These are phyloP conservation scores for Rhizopogon rudus DNA, from an alignment of 768 basidiomycete species.

Conservation along the genomic window DNA sequence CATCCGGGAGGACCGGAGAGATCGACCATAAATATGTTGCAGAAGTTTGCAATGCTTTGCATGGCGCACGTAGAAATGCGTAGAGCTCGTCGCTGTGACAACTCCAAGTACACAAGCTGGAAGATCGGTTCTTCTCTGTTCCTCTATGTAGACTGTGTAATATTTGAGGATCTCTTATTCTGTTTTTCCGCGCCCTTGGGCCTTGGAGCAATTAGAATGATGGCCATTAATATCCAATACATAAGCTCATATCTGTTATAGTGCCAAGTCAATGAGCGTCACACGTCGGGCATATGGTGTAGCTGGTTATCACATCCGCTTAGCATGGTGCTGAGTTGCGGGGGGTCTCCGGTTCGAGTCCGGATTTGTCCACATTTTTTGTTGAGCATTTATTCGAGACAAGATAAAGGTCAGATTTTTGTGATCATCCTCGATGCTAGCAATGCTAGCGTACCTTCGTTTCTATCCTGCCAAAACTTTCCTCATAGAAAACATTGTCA, in stretches of 20 bases:
- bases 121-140: no score
- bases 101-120: no score
- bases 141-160: no score
- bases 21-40: no score
- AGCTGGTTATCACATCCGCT: conserved; percentile 38
- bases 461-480: not conserved
- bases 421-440: not conserved
- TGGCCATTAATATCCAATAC: no score
- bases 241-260: not conserved
- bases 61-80: no score
- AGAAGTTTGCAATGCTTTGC: no score
- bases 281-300: conserved; percentile 30
- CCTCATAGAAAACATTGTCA: not conserved
- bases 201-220: no score
- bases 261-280: fast-evolving
- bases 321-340: conserved; percentile 29
- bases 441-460: not conserved
- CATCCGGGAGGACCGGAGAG: no score
- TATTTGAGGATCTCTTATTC: no score
- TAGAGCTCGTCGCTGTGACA: no score
- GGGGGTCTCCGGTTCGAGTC: conserved; percentile 37
- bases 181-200: no score
- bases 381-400: not conserved
- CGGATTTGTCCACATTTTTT: conserved; percentile 33
- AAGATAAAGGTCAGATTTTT: not conserved